Evolutionary conservation across 495 filamentous ascomycete species (phyloP).

Genomic region (Neurospora sp.): DNA sequence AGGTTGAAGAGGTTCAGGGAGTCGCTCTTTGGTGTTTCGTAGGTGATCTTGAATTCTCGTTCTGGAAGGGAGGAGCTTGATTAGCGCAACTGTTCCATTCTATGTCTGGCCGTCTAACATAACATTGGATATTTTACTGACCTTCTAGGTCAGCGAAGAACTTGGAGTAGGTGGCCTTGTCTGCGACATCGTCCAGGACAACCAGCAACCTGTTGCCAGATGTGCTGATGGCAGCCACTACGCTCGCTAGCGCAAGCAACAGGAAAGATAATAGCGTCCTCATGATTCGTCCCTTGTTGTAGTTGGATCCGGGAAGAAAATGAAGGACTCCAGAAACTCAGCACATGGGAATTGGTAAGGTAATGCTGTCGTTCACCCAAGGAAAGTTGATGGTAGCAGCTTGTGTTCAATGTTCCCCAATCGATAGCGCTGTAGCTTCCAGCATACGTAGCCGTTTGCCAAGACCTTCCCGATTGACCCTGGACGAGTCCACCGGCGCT

Average conservation of each 20-base stretch:
- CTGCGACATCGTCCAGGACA: slow-evolving; percentile 69
- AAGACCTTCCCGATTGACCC: slow-evolving; percentile 10
- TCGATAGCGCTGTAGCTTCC: slow-evolving; percentile 4
- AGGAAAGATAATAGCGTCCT: slow-evolving; percentile 64
- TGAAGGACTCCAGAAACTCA: neutral
- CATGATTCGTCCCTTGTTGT: slow-evolving; percentile 43
- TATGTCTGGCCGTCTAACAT: neutral
- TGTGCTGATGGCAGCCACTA: slow-evolving; percentile 67
- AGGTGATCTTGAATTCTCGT: slow-evolving; percentile 69
- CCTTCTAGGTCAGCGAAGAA: slow-evolving; percentile 76
- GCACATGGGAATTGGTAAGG: neutral
- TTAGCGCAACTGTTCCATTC: slow-evolving; percentile 8
- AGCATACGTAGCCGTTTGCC: slow-evolving; percentile 31
- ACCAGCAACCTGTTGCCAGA: slow-evolving; percentile 76
- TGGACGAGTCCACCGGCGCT: slow-evolving; percentile 3
- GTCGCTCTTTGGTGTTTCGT: slow-evolving; percentile 81
- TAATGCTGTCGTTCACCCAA: neutral
- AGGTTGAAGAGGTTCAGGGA: slow-evolving; percentile 72
- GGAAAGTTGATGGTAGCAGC: neutral
- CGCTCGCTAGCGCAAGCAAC: slow-evolving; percentile 50
- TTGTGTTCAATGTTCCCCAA: neutral
- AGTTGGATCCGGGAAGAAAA: slow-evolving; percentile 24
- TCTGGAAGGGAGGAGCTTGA: slow-evolving; percentile 35
- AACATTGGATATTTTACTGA: slow-evolving; percentile 25
- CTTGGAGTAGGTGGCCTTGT: slow-evolving; percentile 69